These are phyloP conservation scores for Paraconiothyrium sp. DNA, from an alignment of 2,329 filamentous ascomycete species.

Conservation along the genomic window DNA sequence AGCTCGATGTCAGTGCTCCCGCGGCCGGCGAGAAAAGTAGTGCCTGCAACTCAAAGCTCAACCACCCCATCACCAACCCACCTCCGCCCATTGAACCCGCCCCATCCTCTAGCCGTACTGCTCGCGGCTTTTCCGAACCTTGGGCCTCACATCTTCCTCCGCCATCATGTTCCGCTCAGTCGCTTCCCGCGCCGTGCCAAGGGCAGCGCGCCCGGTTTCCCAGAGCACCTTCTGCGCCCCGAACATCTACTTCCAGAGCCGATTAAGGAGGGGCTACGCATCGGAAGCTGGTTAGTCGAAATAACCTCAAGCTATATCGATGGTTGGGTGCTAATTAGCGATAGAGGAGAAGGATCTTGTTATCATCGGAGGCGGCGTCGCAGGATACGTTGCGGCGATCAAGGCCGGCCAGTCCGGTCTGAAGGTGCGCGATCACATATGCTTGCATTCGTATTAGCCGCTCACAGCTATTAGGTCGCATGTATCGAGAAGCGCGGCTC, in stretches of 20 bases:
- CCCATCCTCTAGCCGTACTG: conserved; percentile 40
- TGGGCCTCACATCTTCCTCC: conserved; percentile 31
- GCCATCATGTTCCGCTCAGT: conserved; percentile 62
- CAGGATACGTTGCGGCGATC: conserved; percentile 98
- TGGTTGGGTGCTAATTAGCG: conserved; percentile 45
- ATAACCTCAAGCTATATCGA: conserved; percentile 27
- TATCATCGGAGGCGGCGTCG: conserved; percentile 97
- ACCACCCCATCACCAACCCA: conserved; percentile 48
- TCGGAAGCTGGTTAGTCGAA: conserved; percentile 60
- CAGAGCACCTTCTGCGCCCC: conserved; percentile 52
- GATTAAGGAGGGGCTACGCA: conserved; percentile 65
- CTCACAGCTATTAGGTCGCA: conserved; percentile 70
- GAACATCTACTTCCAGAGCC: conserved; percentile 59
- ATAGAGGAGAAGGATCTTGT: conserved; percentile 94
- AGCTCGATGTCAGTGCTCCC: conserved; percentile 27
- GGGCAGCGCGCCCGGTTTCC: conserved; percentile 50
- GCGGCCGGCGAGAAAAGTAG: conserved; percentile 36
- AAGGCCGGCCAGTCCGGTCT: conserved; percentile 97
- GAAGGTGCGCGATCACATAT: conserved; percentile 70
- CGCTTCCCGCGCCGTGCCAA: conserved; percentile 60
- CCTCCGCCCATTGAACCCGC: conserved; percentile 51
- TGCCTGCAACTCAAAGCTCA: conserved; percentile 33
- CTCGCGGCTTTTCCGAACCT: conserved; percentile 42
- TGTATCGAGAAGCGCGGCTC: conserved; percentile 98
- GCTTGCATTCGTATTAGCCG: conserved; percentile 6